These are phyloP conservation scores for Cenchrus americanus DNA, from an alignment of 176 grass and related monocot genomes.

Conservation along the genomic window DNA sequence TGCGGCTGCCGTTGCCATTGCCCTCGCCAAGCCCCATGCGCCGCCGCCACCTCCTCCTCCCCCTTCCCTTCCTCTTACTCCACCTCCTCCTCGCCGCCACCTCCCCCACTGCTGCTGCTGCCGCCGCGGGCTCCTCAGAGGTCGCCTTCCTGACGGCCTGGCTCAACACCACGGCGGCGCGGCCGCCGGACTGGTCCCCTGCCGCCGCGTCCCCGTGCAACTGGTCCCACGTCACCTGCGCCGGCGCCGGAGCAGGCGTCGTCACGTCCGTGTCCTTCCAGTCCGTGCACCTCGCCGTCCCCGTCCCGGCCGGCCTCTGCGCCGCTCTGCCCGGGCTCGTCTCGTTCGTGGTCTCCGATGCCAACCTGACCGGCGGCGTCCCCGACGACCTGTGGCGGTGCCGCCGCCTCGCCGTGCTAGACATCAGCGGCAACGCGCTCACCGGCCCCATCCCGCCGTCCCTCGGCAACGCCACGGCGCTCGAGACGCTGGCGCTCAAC, in stretches of 20 bases:
- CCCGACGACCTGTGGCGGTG: slow-evolving; percentile 61
- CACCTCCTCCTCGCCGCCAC: slow-evolving; percentile 18
- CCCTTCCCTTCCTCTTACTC: slow-evolving; percentile 41
- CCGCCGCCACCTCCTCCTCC: slow-evolving; percentile 35
- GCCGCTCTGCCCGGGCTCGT: slow-evolving; percentile 44
- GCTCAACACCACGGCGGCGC: slow-evolving; percentile 59
- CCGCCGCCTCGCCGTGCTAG: slow-evolving; percentile 64
- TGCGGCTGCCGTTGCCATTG: slow-evolving; percentile 42
- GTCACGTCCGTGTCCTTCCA: slow-evolving; percentile 63
- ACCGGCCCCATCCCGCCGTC: slow-evolving; percentile 63
- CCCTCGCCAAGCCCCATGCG: slow-evolving; percentile 66
- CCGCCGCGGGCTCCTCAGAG: background rate
- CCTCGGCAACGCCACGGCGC: slow-evolving; percentile 45
- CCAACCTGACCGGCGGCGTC: slow-evolving; percentile 75
- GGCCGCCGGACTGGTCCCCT: slow-evolving; percentile 68
- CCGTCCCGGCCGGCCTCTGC: slow-evolving; percentile 55
- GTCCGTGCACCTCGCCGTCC: slow-evolving; percentile 67
- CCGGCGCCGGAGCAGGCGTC: background rate
- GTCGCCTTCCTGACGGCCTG: slow-evolving; percentile 69
- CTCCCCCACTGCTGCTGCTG: slow-evolving; percentile 1
- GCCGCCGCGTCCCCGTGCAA: slow-evolving; percentile 63
- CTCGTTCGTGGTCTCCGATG: slow-evolving; percentile 62
- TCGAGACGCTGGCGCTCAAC: slow-evolving; percentile 61
- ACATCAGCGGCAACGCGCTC: slow-evolving; percentile 77
- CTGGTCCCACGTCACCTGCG: slow-evolving; percentile 80